phyloP scores from a whole-genome alignment of 352 stramenopile genomes.

The Globisporangium uncinulatum region DNA sequence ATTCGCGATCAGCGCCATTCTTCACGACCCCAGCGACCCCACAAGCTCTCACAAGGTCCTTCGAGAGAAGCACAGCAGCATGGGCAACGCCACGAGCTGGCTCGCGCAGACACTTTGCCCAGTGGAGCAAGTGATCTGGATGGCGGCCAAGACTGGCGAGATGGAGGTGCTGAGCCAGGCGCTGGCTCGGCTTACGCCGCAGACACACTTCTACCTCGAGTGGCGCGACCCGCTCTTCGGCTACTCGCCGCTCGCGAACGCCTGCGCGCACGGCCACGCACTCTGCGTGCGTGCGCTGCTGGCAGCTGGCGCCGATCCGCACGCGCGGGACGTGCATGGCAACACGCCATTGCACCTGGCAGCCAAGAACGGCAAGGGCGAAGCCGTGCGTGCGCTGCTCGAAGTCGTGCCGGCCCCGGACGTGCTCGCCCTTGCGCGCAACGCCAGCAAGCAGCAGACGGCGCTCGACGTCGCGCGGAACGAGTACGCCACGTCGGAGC shows the following conservation, averaged over 20 bases:
- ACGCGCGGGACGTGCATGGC: slow-evolving; percentile 51
- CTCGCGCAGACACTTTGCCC: slow-evolving; percentile 63
- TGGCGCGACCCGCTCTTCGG: slow-evolving; percentile 59
- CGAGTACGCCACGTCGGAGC: slow-evolving; percentile 34
- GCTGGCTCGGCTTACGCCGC: slow-evolving; percentile 43
- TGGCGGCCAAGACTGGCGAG: slow-evolving; percentile 72
- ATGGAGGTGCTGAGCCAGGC: slow-evolving; percentile 36
- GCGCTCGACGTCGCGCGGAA: slow-evolving; percentile 68
- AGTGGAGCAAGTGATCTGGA: slow-evolving; percentile 70
- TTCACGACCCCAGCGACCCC: neutral
- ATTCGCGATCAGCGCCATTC: neutral
- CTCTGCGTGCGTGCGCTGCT: slow-evolving; percentile 58
- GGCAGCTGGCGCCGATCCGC: slow-evolving; percentile 43
- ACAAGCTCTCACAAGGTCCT: neutral
- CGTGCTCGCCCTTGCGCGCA: slow-evolving; percentile 54
- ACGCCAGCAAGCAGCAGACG: slow-evolving; percentile 43
- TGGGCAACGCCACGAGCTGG: slow-evolving; percentile 78
- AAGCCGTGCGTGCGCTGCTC: slow-evolving; percentile 63
- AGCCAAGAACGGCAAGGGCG: slow-evolving; percentile 45
- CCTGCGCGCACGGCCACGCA: slow-evolving; percentile 51
- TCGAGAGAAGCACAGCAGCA: slow-evolving; percentile 12
- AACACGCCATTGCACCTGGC: slow-evolving; percentile 68
- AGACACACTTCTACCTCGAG: slow-evolving; percentile 62
- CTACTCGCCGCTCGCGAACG: slow-evolving; percentile 64
- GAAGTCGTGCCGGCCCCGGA: slow-evolving; percentile 22